Conservation (phyloP, 805 yeast genomes). For the Dipodascopsis uninucleata region DNA sequence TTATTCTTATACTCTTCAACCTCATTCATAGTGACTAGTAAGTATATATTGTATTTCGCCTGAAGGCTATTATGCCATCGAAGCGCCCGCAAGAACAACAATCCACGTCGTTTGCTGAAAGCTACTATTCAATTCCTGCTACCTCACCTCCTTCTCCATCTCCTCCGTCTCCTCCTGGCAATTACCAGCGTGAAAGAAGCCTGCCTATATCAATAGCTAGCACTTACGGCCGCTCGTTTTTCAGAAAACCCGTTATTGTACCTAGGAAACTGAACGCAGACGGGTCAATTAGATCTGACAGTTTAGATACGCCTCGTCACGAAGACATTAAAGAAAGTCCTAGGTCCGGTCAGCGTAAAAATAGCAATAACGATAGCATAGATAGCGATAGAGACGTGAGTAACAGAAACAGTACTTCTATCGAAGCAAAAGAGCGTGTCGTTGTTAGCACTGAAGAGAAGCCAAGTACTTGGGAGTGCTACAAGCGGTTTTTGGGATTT, state of each 20-base stretch:
- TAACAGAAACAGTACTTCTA: not conserved
- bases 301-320: no score
- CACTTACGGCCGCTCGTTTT: not conserved
- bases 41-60: no score
- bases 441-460: not conserved
- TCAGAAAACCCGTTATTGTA: slow-evolving; percentile 1
- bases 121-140: slow-evolving; percentile 21
- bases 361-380: not conserved
- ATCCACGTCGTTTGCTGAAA: no score
- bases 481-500: not conserved
- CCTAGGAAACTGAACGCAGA: slow-evolving; percentile 17
- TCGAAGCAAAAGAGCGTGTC: not conserved
- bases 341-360: slow-evolving; percentile 1
- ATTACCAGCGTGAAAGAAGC: not conserved
- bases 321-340: no score
- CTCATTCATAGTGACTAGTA: no score
- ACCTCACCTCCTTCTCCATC: slow-evolving; percentile 22
- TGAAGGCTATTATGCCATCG: no score
- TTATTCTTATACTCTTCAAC: no score
- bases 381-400: slow-evolving; percentile 7
- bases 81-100: not conserved
- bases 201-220: not conserved
- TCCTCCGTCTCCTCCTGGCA: slow-evolving; percentile 1
- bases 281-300: slow-evolving; percentile 12
- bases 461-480: slow-evolving; percentile 6